Base-by-base conservation (phyloP, 768 basidiomycete species). In the Porpolomopsis calyptriformis region DNA sequence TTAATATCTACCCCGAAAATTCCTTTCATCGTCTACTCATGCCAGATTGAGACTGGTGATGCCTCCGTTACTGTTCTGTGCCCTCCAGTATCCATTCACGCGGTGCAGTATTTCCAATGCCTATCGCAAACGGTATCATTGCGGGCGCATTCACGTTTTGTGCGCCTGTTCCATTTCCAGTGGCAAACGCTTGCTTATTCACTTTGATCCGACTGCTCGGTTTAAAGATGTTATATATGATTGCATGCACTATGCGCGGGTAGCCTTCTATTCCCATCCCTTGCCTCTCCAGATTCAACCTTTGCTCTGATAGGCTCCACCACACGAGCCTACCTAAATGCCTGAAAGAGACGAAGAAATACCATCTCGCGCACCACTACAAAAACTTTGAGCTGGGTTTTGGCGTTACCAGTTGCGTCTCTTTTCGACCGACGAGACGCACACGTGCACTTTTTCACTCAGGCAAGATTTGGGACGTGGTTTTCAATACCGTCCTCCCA, bases 351-450 rank as follows among this genome's bases (percentile, higher is more conserved):
- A 85, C 88, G 85, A 99, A 99, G 72, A 87, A 87, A 60, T 98
- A 97, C 59, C 96, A 99, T 57, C 76, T 99, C 52, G 92, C 90
- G 5, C 93, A 97, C 59, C 94, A 97, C 62, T 96, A 94, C 72
- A 96, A 96, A 67, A 94, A 96, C 69, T 94, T 90, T 61, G 91
- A 96, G 59, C 83, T 98, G 36, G 93, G 92, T 14, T 98, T 93
- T 59, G 93, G 94, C 25, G 93, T 98, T 9, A 97, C 93, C 5
- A 91, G 87, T 46, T 46, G 45, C 12, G 29, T 14, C 29, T 14
- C 14, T 31, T 14, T 14, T 31, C 29, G 14, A 7, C 7, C 33
- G 20, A 6, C 19, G 29, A 4, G 9, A 10, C 4, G 26, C 26
- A 14, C 3, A 14, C 33, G n/a, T 4, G 12, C 43, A 29, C 34